Conservation (phyloP, 192 early-diverging fungal genomes). For the Coemansia sp. region DNA sequence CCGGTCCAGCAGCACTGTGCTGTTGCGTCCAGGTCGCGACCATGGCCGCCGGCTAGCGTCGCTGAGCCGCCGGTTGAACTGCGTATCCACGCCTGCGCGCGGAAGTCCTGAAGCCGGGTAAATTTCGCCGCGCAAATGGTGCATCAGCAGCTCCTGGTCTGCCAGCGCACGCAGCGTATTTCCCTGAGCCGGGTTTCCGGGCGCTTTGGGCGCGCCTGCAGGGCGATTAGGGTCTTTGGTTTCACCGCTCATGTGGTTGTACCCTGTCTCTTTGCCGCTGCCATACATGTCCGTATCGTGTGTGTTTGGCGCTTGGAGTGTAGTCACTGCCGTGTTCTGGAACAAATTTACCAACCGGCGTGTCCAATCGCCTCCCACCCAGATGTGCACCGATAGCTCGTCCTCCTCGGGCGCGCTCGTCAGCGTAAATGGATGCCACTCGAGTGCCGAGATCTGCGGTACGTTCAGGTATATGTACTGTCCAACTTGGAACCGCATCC, state of each 20-base stretch:
- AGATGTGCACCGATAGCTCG: slow-evolving; percentile 73
- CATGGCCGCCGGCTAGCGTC: slow-evolving; percentile 33
- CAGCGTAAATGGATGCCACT: slow-evolving; percentile 87
- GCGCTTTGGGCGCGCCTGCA: neutral
- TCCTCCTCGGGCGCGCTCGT: slow-evolving; percentile 81
- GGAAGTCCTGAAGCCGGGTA: slow-evolving; percentile 37
- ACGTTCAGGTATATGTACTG: slow-evolving; percentile 79
- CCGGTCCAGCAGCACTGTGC: slow-evolving; percentile 45
- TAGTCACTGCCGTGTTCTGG: slow-evolving; percentile 39
- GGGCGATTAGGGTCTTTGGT: neutral
- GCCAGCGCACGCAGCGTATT: slow-evolving; percentile 44
- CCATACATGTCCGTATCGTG: slow-evolving; percentile 24
- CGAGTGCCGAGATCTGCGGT: slow-evolving; percentile 65
- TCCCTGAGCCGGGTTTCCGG: slow-evolving; percentile 9
- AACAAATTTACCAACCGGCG: slow-evolving; percentile 55
- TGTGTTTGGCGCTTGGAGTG: slow-evolving; percentile 1
- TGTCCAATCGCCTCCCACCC: slow-evolving; percentile 78
- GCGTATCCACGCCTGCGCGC: slow-evolving; percentile 25
- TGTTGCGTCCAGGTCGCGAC: slow-evolving; percentile 45
- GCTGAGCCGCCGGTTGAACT: slow-evolving; percentile 20
- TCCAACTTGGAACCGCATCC: slow-evolving; percentile 62
- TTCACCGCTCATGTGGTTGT: slow-evolving; percentile 4
- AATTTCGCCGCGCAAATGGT: slow-evolving; percentile 38
- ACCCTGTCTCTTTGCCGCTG: slow-evolving; percentile 11
- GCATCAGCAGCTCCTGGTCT: slow-evolving; percentile 51